These are phyloP conservation scores for Boletus rubescentipes DNA, from an alignment of 768 basidiomycete genomes.

Conservation along the genomic window DNA sequence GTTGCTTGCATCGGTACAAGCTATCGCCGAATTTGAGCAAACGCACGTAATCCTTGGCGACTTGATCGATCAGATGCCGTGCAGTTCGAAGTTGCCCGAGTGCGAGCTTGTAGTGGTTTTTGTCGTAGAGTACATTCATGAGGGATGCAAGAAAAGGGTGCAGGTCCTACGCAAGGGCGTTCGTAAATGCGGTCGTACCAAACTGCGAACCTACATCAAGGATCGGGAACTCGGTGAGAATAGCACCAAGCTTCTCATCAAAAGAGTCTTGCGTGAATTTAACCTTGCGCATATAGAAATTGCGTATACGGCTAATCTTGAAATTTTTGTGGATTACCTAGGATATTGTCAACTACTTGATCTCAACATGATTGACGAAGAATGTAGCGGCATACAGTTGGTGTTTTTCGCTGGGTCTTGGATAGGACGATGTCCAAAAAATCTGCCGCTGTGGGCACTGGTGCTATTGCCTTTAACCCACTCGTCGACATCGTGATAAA, in stretches of 20 bases:
- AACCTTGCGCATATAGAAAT: constrained; percentile 99
- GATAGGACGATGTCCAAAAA: constrained; percentile 93
- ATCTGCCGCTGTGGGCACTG: constrained; percentile 95
- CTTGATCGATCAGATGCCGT: constrained; percentile 93
- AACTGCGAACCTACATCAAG: constrained; percentile 70
- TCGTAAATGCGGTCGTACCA: background rate
- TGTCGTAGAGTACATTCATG: constrained; percentile 99
- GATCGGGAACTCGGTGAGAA: constrained; percentile 95
- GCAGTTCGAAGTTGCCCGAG: constrained; percentile 95
- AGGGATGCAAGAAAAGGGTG: constrained; percentile 96
- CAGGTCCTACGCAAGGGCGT: constrained; percentile 55
- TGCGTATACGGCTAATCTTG: constrained; percentile 97
- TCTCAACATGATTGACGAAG: background rate
- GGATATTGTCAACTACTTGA: background rate
- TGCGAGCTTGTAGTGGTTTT: constrained; percentile 99
- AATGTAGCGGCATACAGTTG: constrained; percentile 56
- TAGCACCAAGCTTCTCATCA: constrained; percentile 91
- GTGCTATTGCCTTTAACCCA: constrained; percentile 94
- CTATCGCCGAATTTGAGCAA: constrained; percentile 98
- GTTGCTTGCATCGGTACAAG: constrained; percentile 96
- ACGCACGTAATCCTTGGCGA: constrained; percentile 95
- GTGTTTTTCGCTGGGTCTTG: constrained; percentile 96
- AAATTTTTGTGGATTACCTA: constrained; percentile 99
- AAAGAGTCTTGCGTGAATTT: constrained; percentile 98
- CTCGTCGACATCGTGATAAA: constrained; percentile 66